These are phyloP conservation scores for Melocanna baccifera DNA, from an alignment of 176 grass and related monocot species.

Conservation along the genomic window DNA sequence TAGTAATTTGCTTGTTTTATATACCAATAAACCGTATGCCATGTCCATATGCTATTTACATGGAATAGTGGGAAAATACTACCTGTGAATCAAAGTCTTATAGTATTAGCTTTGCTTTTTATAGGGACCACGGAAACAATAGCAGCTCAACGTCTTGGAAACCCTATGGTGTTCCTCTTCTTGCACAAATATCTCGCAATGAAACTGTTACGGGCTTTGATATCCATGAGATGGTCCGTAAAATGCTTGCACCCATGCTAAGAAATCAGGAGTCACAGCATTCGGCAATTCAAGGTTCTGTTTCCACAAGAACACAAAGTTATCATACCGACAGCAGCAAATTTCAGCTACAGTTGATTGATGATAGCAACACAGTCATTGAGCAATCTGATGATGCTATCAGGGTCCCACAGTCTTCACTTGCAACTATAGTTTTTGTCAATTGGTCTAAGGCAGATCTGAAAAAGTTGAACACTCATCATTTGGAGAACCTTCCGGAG, in stretches of 20 bases:
- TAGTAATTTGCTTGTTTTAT: slow-evolving; percentile 15
- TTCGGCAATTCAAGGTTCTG: slow-evolving; percentile 42
- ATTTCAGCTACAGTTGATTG: slow-evolving; percentile 60
- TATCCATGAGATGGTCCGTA: slow-evolving; percentile 65
- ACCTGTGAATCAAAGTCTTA: slow-evolving; percentile 10
- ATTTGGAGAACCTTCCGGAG: slow-evolving; percentile 80
- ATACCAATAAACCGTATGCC: neutral
- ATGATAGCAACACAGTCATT: slow-evolving; percentile 68
- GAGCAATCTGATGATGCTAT: slow-evolving; percentile 56
- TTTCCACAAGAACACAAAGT: slow-evolving; percentile 50
- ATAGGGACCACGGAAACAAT: slow-evolving; percentile 66
- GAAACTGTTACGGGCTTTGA: slow-evolving; percentile 57
- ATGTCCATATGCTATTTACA: slow-evolving; percentile 25
- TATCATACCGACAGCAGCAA: slow-evolving; percentile 33
- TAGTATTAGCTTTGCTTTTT: slow-evolving; percentile 23
- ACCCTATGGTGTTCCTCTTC: slow-evolving; percentile 79
- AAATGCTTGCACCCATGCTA: slow-evolving; percentile 76
- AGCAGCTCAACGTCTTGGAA: slow-evolving; percentile 56
- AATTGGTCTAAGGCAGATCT: slow-evolving; percentile 85
- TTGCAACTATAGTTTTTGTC: slow-evolving; percentile 62
- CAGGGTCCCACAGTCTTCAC: slow-evolving; percentile 49
- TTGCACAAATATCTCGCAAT: slow-evolving; percentile 71
- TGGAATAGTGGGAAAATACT: slow-evolving; percentile 14
- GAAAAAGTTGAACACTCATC: slow-evolving; percentile 57
- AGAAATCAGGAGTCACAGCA: slow-evolving; percentile 45